Evolutionary conservation across 139 green algal species (phyloP), one percentile per base, ranked within the genome.

Genomic region (Choricystis sp.): DNA sequence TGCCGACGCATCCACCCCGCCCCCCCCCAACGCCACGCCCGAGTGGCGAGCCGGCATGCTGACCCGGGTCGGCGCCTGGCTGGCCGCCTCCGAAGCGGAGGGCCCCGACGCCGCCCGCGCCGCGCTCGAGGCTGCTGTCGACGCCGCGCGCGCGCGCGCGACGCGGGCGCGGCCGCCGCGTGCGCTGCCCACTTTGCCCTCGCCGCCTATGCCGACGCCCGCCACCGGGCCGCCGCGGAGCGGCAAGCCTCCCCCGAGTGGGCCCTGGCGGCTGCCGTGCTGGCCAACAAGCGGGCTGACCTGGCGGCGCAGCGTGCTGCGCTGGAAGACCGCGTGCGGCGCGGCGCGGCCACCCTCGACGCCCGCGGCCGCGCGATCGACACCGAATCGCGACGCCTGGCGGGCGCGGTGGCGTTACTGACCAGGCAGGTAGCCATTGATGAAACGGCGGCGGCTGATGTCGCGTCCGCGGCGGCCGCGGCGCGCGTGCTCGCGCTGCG

Each of bases 201-300:
- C 16, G 89, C 89, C 0, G 58, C 78, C 29, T 96, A 83, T 49
- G 77, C 84, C 1, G 89, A 95, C 68, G 59, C 59, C 25, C 76
- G 84, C 49, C 94, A 89, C 71, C 58, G 69, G 23, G 60, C 49
- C 66, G 60, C 78, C 0, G 56, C 71, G 24, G 66, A 72, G 3
- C 74, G 80, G 49, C 73, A 79, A 60, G 56, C 61, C 1, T 86
- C 82, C 0, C 68, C 72, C 5, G 83, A 94, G 72, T 89, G 77
- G 70, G 49, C 56, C 4, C 78, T 67, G 23, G 66, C 80, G 4
- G 76, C 77, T 55, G 66, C 61, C 19, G 72, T 89, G 28, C 75
- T 85, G 16, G 65, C 76, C 52, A 52, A 60, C 61, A 91, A 89
- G 70, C 59, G 59, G 24, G 40, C 40, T 9, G 9, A 52, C 9